Conservation (phyloP, 2,329 filamentous ascomycete genomes). For the Pezicula carpinea region DNA sequence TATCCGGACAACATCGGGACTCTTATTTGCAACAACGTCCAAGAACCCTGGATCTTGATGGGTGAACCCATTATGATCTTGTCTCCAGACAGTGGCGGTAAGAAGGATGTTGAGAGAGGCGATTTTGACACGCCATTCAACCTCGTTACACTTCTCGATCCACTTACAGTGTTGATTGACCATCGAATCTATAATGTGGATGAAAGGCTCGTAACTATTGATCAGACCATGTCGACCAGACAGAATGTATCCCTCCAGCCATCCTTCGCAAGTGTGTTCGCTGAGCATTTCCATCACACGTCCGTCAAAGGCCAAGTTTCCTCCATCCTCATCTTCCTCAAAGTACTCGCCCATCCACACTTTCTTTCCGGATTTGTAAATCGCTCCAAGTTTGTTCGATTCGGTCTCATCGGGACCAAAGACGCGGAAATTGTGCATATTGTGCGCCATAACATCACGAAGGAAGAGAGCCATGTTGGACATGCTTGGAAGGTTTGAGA, state of each 20-base stretch:
- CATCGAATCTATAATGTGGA: slow-evolving; percentile 81
- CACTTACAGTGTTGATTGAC: slow-evolving; percentile 84
- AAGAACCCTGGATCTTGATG: slow-evolving; percentile 79
- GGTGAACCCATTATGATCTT: slow-evolving; percentile 81
- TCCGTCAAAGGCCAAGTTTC: slow-evolving; percentile 63
- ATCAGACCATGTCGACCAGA: slow-evolving; percentile 71
- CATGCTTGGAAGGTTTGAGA: slow-evolving; percentile 59
- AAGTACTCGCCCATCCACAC: slow-evolving; percentile 78
- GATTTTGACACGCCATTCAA: slow-evolving; percentile 70
- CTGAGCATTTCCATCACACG: slow-evolving; percentile 83
- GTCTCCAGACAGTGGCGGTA: slow-evolving; percentile 74
- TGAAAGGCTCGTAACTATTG: slow-evolving; percentile 80
- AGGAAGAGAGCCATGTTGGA: slow-evolving; percentile 63
- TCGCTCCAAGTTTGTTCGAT: slow-evolving; percentile 69
- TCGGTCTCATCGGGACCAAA: slow-evolving; percentile 79
- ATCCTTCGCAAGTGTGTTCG: slow-evolving; percentile 75
- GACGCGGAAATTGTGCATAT: slow-evolving; percentile 65
- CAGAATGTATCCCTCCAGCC: slow-evolving; percentile 74
- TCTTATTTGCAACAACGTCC: slow-evolving; percentile 75
- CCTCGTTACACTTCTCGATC: slow-evolving; percentile 77
- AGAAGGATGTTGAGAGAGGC: slow-evolving; percentile 76
- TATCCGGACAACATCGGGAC: slow-evolving; percentile 73
- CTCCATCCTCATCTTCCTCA: slow-evolving; percentile 69
- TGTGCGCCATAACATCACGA: slow-evolving; percentile 60
- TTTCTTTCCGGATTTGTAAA: slow-evolving; percentile 73